Conservation (phyloP, 768 basidiomycete genomes). For the Trametes cinnabarina region DNA sequence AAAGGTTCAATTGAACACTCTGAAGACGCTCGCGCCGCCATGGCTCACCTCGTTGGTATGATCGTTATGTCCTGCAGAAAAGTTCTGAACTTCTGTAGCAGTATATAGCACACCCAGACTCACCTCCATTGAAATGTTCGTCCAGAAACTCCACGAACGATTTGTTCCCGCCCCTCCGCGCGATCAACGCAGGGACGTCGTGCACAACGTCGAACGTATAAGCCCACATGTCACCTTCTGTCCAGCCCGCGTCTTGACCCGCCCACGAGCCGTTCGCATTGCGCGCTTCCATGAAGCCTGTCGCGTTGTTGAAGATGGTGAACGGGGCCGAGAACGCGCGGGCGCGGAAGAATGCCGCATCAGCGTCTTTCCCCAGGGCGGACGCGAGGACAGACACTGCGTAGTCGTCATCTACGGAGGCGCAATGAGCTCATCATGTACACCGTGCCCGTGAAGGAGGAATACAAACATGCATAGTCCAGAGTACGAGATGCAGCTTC, state of each 20-base stretch:
- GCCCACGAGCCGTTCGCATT: slow-evolving; percentile 70
- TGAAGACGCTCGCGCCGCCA: background rate
- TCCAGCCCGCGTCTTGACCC: slow-evolving; percentile 69
- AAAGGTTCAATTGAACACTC: background rate
- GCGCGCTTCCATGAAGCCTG: slow-evolving; percentile 82
- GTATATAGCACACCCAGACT: slow-evolving; percentile 10
- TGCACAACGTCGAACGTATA: slow-evolving; percentile 81
- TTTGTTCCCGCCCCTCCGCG: slow-evolving; percentile 60
- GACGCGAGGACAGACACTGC: slow-evolving; percentile 64
- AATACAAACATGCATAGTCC: slow-evolving; percentile 64
- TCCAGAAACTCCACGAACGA: slow-evolving; percentile 69
- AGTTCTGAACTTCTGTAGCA: background rate
- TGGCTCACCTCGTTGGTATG: slow-evolving; percentile 70
- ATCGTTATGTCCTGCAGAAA: slow-evolving; percentile 63
- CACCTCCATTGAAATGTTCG: slow-evolving; percentile 48
- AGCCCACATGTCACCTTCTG: slow-evolving; percentile 77
- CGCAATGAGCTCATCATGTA: background rate
- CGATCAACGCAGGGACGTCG: slow-evolving; percentile 60
- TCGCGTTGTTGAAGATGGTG: slow-evolving; percentile 63
- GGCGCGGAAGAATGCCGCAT: slow-evolving; percentile 51
- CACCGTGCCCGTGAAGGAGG: background rate
- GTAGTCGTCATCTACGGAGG: slow-evolving; percentile 67
- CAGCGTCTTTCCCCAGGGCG: slow-evolving; percentile 47
- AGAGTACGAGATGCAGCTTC: slow-evolving; percentile 78
- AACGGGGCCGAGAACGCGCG: slow-evolving; percentile 58